Conservation (phyloP, 192 early-diverging fungal species). For the Helicostylum pulchrum region DNA sequence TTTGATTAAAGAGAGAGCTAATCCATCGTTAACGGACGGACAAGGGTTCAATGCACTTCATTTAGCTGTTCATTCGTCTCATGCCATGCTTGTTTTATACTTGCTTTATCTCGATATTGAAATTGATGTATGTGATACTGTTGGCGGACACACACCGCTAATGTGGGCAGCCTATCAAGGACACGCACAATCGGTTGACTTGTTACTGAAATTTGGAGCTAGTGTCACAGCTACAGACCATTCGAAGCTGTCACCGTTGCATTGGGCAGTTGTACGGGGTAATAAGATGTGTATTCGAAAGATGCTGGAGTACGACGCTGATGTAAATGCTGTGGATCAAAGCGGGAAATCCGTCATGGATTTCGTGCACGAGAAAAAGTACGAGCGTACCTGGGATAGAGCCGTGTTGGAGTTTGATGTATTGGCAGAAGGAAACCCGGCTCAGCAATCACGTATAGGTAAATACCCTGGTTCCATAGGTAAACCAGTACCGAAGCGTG, state of each 20-base stretch:
- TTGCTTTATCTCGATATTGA: constrained; percentile 68
- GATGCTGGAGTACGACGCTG: constrained; percentile 73
- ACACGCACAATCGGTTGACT: constrained; percentile 64
- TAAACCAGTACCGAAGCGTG: constrained; percentile 40
- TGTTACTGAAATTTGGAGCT: constrained; percentile 71
- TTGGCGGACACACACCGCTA: constrained; percentile 81
- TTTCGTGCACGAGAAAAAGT: constrained; percentile 66
- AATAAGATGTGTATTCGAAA: constrained; percentile 53
- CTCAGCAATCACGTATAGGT: not conserved
- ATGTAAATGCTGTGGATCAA: constrained; percentile 61
- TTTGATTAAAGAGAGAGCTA: constrained; percentile 75
- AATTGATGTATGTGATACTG: constrained; percentile 69
- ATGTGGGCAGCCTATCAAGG: constrained; percentile 96
- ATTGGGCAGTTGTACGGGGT: constrained; percentile 82
- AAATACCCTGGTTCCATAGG: constrained; percentile 10
- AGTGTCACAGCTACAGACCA: constrained; percentile 64
- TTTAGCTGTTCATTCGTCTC: constrained; percentile 81
- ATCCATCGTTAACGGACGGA: constrained; percentile 68
- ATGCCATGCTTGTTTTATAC: constrained; percentile 73
- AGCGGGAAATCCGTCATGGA: constrained; percentile 80
- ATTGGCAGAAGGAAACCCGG: constrained; percentile 22
- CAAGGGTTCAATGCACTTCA: constrained; percentile 91
- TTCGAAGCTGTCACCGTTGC: constrained; percentile 78
- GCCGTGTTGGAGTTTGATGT: constrained; percentile 51
- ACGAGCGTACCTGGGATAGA: constrained; percentile 44